Evolutionary conservation across 106 monocot genomes (phyloP).

Genomic region (Posidonia australis): DNA sequence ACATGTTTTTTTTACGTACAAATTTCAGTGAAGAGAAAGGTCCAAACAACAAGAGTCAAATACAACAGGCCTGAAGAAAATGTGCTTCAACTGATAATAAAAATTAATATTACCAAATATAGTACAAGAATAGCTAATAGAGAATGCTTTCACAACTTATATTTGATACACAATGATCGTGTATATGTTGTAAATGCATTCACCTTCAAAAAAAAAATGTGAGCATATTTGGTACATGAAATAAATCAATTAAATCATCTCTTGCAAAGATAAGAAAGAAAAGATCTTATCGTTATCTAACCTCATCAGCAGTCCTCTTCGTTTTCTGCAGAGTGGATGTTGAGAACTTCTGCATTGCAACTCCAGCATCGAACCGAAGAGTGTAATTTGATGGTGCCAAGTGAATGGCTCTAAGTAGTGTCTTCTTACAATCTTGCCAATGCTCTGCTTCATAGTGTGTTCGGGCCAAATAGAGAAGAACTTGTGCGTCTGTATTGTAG

Average conservation of each 20-base stretch:
- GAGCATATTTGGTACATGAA: too few species aligned
- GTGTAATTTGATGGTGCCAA: conserved; percentile 93
- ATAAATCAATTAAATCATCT: not conserved
- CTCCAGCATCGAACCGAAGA: conserved; percentile 82
- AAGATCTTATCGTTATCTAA: conserved; percentile 10
- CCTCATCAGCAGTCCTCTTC: conserved; percentile 94
- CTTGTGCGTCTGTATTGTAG: conserved; percentile 68
- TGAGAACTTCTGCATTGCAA: conserved; percentile 98
- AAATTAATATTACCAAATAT: too few species aligned
- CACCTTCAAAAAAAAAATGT: too few species aligned
- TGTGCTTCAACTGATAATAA: too few species aligned
- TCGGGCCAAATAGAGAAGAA: conserved; percentile 81
- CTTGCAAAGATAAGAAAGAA: not conserved
- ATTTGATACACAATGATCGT: too few species aligned
- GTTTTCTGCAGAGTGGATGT: conserved; percentile 85
- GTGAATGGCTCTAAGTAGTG: conserved; percentile 86
- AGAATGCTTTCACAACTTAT: too few species aligned
- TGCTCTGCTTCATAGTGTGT: conserved; percentile 97
- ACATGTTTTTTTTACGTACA: too few species aligned
- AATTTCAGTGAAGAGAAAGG: too few species aligned
- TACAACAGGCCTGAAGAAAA: too few species aligned
- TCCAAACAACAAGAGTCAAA: too few species aligned
- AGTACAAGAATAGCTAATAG: too few species aligned
- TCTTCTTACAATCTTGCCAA: conserved; percentile 98
- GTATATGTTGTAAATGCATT: too few species aligned